These are phyloP conservation scores for Biscutella laevigata DNA, from an alignment of 441 rosid species.

Conservation along the genomic window DNA sequence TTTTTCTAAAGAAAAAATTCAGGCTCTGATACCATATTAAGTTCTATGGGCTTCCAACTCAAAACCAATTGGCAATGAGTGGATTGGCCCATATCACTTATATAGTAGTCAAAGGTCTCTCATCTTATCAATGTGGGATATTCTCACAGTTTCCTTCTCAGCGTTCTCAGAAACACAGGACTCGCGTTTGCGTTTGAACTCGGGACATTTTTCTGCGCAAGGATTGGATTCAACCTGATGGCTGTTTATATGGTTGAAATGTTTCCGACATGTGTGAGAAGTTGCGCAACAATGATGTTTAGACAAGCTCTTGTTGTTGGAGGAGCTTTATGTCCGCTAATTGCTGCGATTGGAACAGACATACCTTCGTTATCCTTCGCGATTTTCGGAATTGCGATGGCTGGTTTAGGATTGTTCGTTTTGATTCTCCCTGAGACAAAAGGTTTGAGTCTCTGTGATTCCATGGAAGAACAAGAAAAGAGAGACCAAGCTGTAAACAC, in stretches of 20 bases:
- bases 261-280: slow-evolving; percentile 69
- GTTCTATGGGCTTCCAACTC: too few species aligned
- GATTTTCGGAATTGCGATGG: slow-evolving; percentile 45
- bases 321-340: slow-evolving; percentile 44
- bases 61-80: too few species aligned
- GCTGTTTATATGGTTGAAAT: slow-evolving; percentile 49
- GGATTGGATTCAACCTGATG: slow-evolving; percentile 30
- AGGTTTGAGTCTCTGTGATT: slow-evolving; percentile 38
- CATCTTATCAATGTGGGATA: too few species aligned
- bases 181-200: slow-evolving; percentile 45
- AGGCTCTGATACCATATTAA: too few species aligned
- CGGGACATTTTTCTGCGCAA: slow-evolving; percentile 42
- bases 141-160: too few species aligned
- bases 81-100: too few species aligned
- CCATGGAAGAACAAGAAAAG: slow-evolving; percentile 55
- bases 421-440: slow-evolving; percentile 48
- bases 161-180: slow-evolving; percentile 4
- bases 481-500: slow-evolving; percentile 20
- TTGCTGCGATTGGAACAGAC: slow-evolving; percentile 40
- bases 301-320: slow-evolving; percentile 62
- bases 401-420: slow-evolving; percentile 37
- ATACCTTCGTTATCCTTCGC: slow-evolving; percentile 33
- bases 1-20: too few species aligned
- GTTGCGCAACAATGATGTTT: slow-evolving; percentile 47
- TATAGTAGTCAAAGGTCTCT: too few species aligned